A percentile compares a stretch with the other conserved stretches of the same genome.
Evolutionary conservation across 441 rosid species (phyloP).

Genomic region (Adansonia gregorii): DNA sequence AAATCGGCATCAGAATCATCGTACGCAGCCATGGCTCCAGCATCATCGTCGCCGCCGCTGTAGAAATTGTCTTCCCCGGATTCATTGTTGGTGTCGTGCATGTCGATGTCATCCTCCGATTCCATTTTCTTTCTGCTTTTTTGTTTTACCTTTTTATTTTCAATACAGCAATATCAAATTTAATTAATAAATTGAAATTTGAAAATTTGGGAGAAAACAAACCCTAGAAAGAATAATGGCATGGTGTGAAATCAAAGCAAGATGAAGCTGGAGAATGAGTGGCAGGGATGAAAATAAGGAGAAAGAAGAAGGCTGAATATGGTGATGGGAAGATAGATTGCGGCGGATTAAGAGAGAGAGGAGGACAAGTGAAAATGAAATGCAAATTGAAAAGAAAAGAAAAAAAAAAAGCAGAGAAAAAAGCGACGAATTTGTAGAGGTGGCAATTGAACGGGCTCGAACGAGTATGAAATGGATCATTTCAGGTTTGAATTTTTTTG

Average conservation of each 20-base stretch:
- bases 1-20: slow-evolving; percentile 51
- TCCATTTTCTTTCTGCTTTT: slow-evolving; percentile 37
- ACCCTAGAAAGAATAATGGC: slow-evolving; percentile 18
- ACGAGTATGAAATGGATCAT: no score
- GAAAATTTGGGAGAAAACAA: background rate
- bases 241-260: background rate
- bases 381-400: background rate
- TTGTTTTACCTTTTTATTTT: background rate
- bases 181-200: background rate
- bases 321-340: background rate
- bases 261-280: background rate
- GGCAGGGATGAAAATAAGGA: background rate
- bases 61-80: slow-evolving; percentile 78
- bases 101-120: slow-evolving; percentile 62
- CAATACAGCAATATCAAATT: background rate
- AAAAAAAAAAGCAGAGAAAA: background rate
- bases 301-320: background rate
- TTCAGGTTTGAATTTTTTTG: no score
- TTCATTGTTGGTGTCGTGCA: slow-evolving; percentile 57
- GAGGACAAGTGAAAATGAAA: slow-evolving; percentile 8
- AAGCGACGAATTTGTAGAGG: no score
- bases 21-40: slow-evolving; percentile 35
- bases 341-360: background rate
- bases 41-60: slow-evolving; percentile 68
- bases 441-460: no score